These are phyloP conservation scores for Pinus albicaulis DNA, from an alignment of 75 land plant genomes.

Conservation along the genomic window DNA sequence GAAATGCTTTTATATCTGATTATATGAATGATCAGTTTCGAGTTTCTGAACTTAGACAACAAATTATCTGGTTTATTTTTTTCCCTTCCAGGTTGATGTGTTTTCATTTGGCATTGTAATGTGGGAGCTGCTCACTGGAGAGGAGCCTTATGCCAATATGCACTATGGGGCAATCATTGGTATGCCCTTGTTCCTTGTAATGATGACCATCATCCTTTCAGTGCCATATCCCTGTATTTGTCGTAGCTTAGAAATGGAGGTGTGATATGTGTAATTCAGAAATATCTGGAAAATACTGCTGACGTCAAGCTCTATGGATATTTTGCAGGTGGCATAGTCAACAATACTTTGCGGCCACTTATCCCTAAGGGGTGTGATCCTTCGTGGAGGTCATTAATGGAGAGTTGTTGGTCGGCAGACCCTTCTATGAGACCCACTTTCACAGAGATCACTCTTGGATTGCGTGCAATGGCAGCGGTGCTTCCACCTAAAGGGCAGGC, in stretches of 20 bases:
- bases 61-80: not conserved
- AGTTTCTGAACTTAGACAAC: slow-evolving; percentile 1
- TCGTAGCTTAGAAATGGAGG: not conserved
- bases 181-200: slow-evolving; percentile 13
- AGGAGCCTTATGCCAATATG: slow-evolving; percentile 95
- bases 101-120: slow-evolving; percentile 96
- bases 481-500: slow-evolving; percentile 22
- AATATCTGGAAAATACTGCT: not conserved
- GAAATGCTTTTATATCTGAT: not conserved
- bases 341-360: slow-evolving; percentile 67
- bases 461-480: slow-evolving; percentile 42
- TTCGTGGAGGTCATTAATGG: slow-evolving; percentile 67
- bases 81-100: slow-evolving; percentile 79
- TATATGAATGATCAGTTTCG: not conserved
- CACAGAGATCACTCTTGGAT: slow-evolving; percentile 48
- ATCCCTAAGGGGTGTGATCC: slow-evolving; percentile 61
- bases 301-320: not conserved
- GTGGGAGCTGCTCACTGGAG: slow-evolving; percentile 98
- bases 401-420: slow-evolving; percentile 65
- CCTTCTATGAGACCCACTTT: slow-evolving; percentile 60
- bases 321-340: slow-evolving; percentile 65
- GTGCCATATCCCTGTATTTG: not conserved
- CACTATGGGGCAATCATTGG: slow-evolving; percentile 97
- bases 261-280: not conserved
- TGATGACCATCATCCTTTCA: not conserved